Base-by-base conservation (phyloP, 805 yeast species). In the Kluyveromyces siamensis region DNA sequence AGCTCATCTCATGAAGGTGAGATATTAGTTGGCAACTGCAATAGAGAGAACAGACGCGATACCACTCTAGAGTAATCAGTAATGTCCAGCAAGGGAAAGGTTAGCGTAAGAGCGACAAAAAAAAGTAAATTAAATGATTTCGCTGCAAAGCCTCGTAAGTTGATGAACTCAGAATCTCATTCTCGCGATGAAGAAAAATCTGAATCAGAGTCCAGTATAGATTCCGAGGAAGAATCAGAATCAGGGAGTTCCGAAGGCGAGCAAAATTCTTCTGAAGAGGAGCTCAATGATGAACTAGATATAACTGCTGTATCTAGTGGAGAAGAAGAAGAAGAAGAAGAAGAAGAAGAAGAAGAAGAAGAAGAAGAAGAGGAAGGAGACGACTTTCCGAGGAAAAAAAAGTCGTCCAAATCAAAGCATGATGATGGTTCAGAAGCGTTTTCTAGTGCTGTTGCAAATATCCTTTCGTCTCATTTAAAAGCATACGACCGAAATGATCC, bases 401-500 rank as follows among this genome's bases (percentile, higher is more conserved):
- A 76, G 59, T 77, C 82, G 52, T 79, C 77, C 66, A 75, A 72
- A 58, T 76, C 76, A 59, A 77, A 75, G 46, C 68, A 69, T 41
- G 83, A 77, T 51, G 88, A 83, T 65, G 91, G 89, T n/a, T 75
- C 87, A 1, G 82, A 73, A 41, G 74, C 80, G 1, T 91, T 93
- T 61, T 87, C 96, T 17, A 74, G 69, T 48, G 98, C 98, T 0
- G 80, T 93, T 60, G 80, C 72, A 55, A 93, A 96, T 14, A 84
- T 91, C 58, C 69, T 91, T 46, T 85, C 84, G 6, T 87, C 98
- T 1, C 83, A 80, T 58, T 72, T 91, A 55, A 93, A 93, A 64
- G 95, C 96, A 0, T 85, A 91, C 58, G 88, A 85, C 60, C 75
- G 97, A 61, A 77, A 77, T 41, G 96, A 90, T 63, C 99, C 99